These are phyloP conservation scores for Gaultheria prostrata DNA, from an alignment of 148 eudicot species.

Conservation along the genomic window DNA sequence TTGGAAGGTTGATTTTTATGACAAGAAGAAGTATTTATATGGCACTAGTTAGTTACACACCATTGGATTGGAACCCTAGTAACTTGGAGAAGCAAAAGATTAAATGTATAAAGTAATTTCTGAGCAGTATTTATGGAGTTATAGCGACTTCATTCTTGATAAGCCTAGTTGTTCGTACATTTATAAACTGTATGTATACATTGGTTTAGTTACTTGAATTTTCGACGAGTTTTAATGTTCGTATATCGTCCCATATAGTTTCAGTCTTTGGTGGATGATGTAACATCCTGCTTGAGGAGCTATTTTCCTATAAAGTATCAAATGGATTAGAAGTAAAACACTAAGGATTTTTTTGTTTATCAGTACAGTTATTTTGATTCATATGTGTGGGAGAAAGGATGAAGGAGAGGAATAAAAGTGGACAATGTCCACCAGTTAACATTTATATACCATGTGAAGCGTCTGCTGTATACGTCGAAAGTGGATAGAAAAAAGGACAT, in stretches of 20 bases:
- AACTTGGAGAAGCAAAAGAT: constrained; percentile 1
- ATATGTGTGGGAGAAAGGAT: too few species aligned
- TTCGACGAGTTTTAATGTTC: neutral
- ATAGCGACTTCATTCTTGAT: neutral
- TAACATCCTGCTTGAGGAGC: too few species aligned
- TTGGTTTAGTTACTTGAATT: neutral
- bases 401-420: neutral
- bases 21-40: neutral
- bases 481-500: neutral
- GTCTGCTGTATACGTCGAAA: neutral
- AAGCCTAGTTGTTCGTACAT: neutral
- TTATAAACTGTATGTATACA: neutral
- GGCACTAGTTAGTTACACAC: neutral
- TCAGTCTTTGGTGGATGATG: neutral
- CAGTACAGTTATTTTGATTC: too few species aligned
- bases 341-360: too few species aligned
- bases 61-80: neutral
- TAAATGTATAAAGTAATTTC: neutral
- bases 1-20: neutral
- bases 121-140: neutral
- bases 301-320: neutral
- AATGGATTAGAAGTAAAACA: neutral
- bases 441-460: neutral
- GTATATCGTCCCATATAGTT: neutral
- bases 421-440: neutral